Evolutionary conservation across 345 rosid species (phyloP).

Genomic region (Orychophragmus violaceus): DNA sequence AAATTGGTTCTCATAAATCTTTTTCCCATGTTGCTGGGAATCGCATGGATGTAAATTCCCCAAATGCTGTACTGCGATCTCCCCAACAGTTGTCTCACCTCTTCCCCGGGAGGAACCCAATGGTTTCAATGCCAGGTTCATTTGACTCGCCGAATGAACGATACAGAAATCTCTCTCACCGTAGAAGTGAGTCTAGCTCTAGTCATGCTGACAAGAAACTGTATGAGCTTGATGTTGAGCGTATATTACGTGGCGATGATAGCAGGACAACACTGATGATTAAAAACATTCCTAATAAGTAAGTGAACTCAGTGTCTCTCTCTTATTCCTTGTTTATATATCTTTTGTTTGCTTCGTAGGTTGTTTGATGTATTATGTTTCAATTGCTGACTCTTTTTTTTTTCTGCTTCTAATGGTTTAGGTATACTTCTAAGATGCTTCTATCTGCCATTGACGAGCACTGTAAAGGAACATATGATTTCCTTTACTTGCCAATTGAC

Average conservation of each 20-base stretch:
- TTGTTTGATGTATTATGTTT: neutral
- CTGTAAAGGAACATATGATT: conserved; percentile 72
- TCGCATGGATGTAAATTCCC: conserved; percentile 47
- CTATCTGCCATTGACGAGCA: conserved; percentile 75
- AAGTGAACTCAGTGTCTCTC: conserved; percentile 23
- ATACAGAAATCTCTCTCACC: conserved; percentile 56
- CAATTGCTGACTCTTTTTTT: neutral
- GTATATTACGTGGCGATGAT: conserved; percentile 75
- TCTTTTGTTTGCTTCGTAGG: neutral
- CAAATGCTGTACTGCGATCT: conserved; percentile 52
- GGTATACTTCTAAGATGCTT: conserved; percentile 85
- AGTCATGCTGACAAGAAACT: conserved; percentile 74
- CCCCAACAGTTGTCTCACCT: conserved; percentile 68
- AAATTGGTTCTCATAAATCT: conserved; percentile 52
- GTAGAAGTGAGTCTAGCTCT: conserved; percentile 66
- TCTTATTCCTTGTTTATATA: neutral
- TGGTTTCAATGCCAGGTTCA: conserved; percentile 55
- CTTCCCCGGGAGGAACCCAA: conserved; percentile 60
- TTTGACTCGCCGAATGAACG: conserved; percentile 73
- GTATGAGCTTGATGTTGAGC: conserved; percentile 83
- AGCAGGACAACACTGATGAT: conserved; percentile 88
- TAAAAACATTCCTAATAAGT: conserved; percentile 98
- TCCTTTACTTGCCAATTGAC: conserved; percentile 75
- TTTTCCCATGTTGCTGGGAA: conserved; percentile 52
- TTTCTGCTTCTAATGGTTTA: conserved; percentile 15